Evolutionary conservation across 106 monocot species (phyloP).

Genomic region (Triglochin maritima): DNA sequence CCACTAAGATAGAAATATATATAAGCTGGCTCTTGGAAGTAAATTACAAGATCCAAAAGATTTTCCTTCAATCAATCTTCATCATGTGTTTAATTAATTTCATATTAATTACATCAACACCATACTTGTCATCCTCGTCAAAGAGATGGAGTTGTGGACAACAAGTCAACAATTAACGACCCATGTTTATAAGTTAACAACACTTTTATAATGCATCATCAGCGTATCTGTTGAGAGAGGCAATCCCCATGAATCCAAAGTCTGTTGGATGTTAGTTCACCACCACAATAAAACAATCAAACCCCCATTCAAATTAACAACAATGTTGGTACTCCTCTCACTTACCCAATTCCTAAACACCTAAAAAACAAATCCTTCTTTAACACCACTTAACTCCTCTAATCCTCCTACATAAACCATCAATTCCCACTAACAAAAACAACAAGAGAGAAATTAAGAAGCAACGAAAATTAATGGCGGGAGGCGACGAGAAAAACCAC

Average conservation of each 20-base stretch:
- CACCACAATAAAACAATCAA: background rate
- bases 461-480: background rate
- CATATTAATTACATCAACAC: too few relatives aligned
- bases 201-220: background rate
- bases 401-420: conserved; percentile 2
- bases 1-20: too few relatives aligned
- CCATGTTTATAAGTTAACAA: too few relatives aligned
- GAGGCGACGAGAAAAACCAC: background rate
- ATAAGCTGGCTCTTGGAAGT: too few relatives aligned
- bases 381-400: too few relatives aligned
- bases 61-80: too few relatives aligned
- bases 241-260: conserved; percentile 11
- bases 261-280: conserved; percentile 14
- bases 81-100: too few relatives aligned
- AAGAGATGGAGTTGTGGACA: too few relatives aligned
- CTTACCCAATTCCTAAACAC: conserved; percentile 13
- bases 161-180: too few relatives aligned
- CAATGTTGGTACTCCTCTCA: background rate
- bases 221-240: conserved; percentile 12
- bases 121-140: too few relatives aligned
- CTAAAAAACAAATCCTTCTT: background rate
- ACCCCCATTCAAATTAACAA: background rate
- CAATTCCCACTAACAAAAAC: background rate
- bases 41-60: too few relatives aligned
- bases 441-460: background rate